Percentiles rank a stretch among this genome's conserved stretches.
Conservation (phyloP, 1,139 yeast genomes). For the Taphrina sp. region DNA sequence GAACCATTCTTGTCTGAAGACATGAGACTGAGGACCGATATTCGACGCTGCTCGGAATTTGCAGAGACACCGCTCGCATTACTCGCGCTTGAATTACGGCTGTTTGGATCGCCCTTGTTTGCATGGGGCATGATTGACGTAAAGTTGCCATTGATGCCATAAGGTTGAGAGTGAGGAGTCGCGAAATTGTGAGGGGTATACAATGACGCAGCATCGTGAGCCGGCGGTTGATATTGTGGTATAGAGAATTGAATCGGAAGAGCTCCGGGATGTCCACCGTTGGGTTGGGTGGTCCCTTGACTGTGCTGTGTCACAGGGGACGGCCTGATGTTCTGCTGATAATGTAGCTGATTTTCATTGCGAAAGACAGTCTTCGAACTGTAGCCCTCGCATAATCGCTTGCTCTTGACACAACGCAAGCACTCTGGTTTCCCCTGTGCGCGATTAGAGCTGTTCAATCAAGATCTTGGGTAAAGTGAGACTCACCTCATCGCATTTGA, state of each 20-base stretch:
- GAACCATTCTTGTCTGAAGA: conserved; percentile 11
- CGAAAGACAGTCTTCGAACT: conserved; percentile 33
- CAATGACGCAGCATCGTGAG: no score
- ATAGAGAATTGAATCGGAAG: conserved; percentile 9
- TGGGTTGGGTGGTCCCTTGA: not conserved
- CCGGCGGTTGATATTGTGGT: conserved; percentile 18
- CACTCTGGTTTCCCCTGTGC: conserved; percentile 39
- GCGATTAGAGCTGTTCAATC: not conserved
- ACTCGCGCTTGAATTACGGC: conserved; percentile 26
- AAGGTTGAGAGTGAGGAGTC: not conserved
- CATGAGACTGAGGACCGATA: conserved; percentile 21
- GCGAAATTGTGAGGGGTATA: not conserved
- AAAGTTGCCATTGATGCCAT: not conserved
- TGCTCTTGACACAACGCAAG: conserved; percentile 39
- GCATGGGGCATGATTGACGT: not conserved
- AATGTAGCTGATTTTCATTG: conserved; percentile 19
- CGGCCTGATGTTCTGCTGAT: conserved; percentile 26
- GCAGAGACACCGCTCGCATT: conserved; percentile 28
- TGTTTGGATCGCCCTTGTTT: not conserved
- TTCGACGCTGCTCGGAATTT: conserved; percentile 25
- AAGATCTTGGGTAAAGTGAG: not conserved
- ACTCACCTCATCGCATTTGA: conserved; percentile 40
- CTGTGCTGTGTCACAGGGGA: conserved; percentile 8
- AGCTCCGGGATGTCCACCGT: not conserved
- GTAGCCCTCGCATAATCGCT: conserved; percentile 39